Percentiles rank a stretch among this genome's conserved stretches.
Conservation (phyloP, 2,329 filamentous ascomycete species). For the Cercospora sesami region DNA sequence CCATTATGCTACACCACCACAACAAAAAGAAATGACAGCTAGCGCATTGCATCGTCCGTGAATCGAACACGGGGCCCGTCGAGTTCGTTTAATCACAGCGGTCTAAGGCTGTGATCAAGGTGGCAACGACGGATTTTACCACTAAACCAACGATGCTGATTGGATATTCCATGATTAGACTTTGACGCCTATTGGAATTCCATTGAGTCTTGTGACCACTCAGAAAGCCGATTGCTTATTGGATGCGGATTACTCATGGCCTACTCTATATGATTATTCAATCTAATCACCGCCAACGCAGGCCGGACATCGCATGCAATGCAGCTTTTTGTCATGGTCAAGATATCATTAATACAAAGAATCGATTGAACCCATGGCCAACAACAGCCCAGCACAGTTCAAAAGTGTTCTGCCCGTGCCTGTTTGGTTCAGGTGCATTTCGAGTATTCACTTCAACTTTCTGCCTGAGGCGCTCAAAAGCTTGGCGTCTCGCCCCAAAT, state of each 20-base stretch:
- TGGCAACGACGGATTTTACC: background rate
- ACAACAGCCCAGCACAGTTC: background rate
- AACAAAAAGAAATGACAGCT: background rate
- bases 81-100: background rate
- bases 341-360: background rate
- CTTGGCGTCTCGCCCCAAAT: background rate
- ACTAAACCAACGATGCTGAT: background rate
- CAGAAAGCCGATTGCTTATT: background rate
- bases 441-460: background rate
- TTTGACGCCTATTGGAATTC: background rate
- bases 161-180: background rate
- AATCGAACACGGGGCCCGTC: constrained; percentile 23
- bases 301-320: background rate
- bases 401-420: background rate
- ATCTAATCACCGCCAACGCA: no score
- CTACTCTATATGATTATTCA: no score
- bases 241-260: no score
- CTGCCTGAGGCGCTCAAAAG: background rate
- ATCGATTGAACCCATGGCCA: background rate
- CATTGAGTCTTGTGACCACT: background rate
- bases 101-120: background rate
- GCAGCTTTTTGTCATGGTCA: background rate
- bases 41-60: constrained; percentile 2
- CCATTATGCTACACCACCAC: background rate
- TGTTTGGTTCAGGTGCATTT: background rate